phyloP scores from a whole-genome alignment of 1,284 basidiomycete genomes.

The Puccinia sorghi region DNA sequence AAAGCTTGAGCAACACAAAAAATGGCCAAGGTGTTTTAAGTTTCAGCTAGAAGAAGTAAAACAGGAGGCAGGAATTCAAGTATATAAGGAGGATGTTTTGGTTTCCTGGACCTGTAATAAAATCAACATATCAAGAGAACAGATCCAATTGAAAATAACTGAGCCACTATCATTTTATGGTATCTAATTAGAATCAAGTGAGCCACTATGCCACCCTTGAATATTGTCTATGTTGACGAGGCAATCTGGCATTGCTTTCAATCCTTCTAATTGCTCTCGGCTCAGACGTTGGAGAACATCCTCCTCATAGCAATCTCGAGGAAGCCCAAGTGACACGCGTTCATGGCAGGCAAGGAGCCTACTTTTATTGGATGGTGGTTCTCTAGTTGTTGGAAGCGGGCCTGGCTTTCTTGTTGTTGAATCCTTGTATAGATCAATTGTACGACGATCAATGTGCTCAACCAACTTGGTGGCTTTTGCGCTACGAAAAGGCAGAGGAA shows the following conservation, averaged over 20 bases:
- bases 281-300: not conserved
- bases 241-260: not conserved
- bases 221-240: not conserved
- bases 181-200: no score
- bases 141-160: no score
- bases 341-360: not conserved
- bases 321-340: not conserved
- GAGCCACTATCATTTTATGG: no score
- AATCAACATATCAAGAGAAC: no score
- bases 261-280: not conserved
- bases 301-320: not conserved
- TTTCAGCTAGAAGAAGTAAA: no score
- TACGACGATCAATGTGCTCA: not conserved
- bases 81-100: no score
- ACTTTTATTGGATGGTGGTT: not conserved
- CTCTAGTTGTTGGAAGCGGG: not conserved
- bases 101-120: no score
- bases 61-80: no score
- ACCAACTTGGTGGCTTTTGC: not conserved
- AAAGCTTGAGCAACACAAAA: no score
- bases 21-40: no score
- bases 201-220: not conserved
- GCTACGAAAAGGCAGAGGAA: not conserved
- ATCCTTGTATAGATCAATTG: conserved; percentile 5
- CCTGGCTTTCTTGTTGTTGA: not conserved